Evolutionary conservation across 108 stramenopile genomes (phyloP).

Genomic region (Nitzschia palea): DNA sequence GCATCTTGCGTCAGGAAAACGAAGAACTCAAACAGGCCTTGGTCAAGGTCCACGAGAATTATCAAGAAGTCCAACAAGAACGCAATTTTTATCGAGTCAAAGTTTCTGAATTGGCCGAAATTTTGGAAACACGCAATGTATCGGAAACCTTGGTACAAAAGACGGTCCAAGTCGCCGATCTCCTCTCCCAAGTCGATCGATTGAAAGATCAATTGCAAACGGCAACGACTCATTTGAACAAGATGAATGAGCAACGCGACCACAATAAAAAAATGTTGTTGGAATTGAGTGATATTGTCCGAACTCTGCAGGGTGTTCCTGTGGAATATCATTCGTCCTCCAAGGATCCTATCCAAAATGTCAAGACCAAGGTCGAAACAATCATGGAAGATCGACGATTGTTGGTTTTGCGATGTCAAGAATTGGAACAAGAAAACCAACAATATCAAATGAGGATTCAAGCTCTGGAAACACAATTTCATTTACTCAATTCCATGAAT

Average conservation of each 20-base stretch:
- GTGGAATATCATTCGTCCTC: conserved; percentile 6
- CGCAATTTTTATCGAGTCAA: conserved; percentile 24
- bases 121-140: background rate
- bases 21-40: conserved; percentile 8
- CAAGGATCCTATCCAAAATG: conserved; percentile 6
- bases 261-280: conserved; percentile 15
- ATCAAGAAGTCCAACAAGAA: conserved; percentile 12
- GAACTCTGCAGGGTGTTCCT: conserved; percentile 18
- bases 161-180: conserved; percentile 26
- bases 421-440: conserved; percentile 15
- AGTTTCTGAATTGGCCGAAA: conserved; percentile 27
- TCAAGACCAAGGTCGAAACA: conserved; percentile 27
- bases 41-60: background rate
- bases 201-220: conserved; percentile 7
- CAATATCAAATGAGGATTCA: conserved; percentile 13
- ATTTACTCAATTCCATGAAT: conserved; percentile 10
- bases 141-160: conserved; percentile 5
- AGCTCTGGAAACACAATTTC: conserved; percentile 15
- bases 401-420: conserved; percentile 16
- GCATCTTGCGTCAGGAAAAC: conserved; percentile 2
- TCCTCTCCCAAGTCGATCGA: conserved; percentile 12
- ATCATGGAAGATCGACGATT: conserved; percentile 28
- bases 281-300: conserved; percentile 29
- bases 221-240: background rate
- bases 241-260: conserved; percentile 9